A percentile compares a stretch with the other conserved stretches of the same genome.
Conservation (phyloP, 305 asterid species). For the Plantago rigida region DNA sequence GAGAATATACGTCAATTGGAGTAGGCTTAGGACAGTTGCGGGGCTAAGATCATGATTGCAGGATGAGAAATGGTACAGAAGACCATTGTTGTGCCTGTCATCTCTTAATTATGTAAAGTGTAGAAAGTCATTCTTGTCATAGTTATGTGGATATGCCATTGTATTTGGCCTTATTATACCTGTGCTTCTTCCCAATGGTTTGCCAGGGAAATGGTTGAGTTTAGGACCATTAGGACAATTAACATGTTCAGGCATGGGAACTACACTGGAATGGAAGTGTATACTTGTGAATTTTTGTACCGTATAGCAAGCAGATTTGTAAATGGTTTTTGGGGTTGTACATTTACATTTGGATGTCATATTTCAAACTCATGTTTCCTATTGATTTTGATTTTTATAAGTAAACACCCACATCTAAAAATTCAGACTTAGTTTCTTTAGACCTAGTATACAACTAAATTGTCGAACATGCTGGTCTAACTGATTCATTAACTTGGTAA, state of each 20-base stretch:
- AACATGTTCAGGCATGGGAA: slow-evolving; percentile 1
- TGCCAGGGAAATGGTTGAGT: not conserved
- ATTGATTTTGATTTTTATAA: too few species aligned
- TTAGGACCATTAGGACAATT: not conserved
- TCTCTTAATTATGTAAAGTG: too few species aligned
- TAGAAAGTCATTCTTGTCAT: not conserved
- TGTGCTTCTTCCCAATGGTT: not conserved
- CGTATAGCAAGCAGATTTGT: not conserved
- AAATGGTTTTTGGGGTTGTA: not conserved
- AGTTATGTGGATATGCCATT: not conserved
- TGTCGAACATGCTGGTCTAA: too few species aligned
- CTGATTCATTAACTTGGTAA: too few species aligned
- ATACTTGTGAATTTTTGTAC: not conserved
- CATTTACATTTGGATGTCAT: not conserved
- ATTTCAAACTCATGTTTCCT: too few species aligned
- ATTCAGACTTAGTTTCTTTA: too few species aligned
- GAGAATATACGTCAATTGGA: slow-evolving; percentile 21
- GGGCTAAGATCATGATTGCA: not conserved
- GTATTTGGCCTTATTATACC: not conserved
- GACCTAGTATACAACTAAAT: too few species aligned
- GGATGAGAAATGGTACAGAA: slow-evolving; percentile 12
- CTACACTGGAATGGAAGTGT: not conserved
- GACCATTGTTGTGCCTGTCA: not conserved
- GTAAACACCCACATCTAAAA: too few species aligned
- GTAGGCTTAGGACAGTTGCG: not conserved